Conservation (phyloP, 1,284 basidiomycete genomes). For the Ustilago hordei region DNA sequence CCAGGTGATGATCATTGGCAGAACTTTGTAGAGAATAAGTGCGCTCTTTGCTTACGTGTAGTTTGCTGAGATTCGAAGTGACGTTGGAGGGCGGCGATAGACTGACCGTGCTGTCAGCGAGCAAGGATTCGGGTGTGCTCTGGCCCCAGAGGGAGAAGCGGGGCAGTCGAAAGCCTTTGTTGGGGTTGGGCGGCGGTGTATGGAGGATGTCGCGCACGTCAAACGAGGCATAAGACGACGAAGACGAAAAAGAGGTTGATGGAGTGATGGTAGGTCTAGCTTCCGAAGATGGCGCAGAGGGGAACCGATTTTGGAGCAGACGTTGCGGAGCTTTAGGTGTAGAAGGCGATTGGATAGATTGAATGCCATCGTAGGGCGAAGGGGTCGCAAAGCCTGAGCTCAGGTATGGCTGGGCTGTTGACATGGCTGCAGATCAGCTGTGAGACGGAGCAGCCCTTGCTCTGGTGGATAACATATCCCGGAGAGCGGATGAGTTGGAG, state of each 20-base stretch:
- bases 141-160: slow-evolving; percentile 39
- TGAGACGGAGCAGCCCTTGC: neutral
- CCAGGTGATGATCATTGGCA: slow-evolving; percentile 10
- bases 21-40: slow-evolving; percentile 10
- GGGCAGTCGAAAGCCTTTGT: slow-evolving; percentile 27
- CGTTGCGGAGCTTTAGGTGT: neutral
- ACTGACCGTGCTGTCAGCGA: slow-evolving; percentile 5
- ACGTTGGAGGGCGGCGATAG: slow-evolving; percentile 11
- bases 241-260: slow-evolving; percentile 26
- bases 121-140: slow-evolving; percentile 21
- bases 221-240: slow-evolving; percentile 16
- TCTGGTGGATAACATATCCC: neutral
- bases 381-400: neutral
- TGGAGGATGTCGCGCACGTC: slow-evolving; percentile 8
- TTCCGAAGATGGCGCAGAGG: neutral
- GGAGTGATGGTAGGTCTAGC: slow-evolving; percentile 15
- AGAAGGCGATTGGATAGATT: slow-evolving; percentile 20
- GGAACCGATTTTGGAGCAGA: slow-evolving; percentile 15
- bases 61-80: slow-evolving; percentile 10
- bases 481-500: neutral
- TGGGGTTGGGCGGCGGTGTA: slow-evolving; percentile 14
- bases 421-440: slow-evolving; percentile 16
- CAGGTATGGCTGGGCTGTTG: neutral
- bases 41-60: slow-evolving; percentile 8
- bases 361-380: slow-evolving; percentile 6